Percentiles rank a stretch among this genome's conserved stretches.
Conservation (phyloP, 179 eudicot species). For the Monotropa hypopitys region DNA sequence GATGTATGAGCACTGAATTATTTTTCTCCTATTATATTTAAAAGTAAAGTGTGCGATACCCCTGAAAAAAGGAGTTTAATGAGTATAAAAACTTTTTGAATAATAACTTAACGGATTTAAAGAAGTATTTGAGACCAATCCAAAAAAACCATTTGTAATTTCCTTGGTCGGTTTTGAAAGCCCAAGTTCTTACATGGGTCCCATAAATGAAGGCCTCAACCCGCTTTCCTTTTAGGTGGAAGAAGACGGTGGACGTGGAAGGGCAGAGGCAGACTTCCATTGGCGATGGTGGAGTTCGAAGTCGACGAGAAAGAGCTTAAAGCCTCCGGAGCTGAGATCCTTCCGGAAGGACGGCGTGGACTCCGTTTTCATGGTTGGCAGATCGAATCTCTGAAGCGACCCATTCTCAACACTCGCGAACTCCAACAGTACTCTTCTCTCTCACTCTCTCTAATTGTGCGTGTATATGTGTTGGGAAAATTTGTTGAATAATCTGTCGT, state of each 20-base stretch:
- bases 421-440: slow-evolving; percentile 19
- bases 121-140: too few species aligned
- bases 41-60: too few species aligned
- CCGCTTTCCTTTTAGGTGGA: not conserved
- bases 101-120: too few species aligned
- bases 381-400: slow-evolving; percentile 34
- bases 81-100: too few species aligned
- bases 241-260: not conserved
- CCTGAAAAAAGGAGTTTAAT: too few species aligned
- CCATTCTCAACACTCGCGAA: slow-evolving; percentile 34
- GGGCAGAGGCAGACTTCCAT: not conserved
- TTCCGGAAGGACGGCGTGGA: slow-evolving; percentile 42
- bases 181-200: too few species aligned
- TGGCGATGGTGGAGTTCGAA: slow-evolving; percentile 15
- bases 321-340: slow-evolving; percentile 34
- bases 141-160: too few species aligned
- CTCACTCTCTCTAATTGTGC: slow-evolving; percentile 12
- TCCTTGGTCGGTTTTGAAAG: too few species aligned
- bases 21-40: too few species aligned
- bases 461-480: too few species aligned
- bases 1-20: too few species aligned
- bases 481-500: too few species aligned
- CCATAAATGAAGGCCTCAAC: not conserved
- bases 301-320: slow-evolving; percentile 24
- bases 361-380: slow-evolving; percentile 49